Evolutionary conservation across 352 stramenopile species (phyloP).

Genomic region (Phytophthora ramorum): DNA sequence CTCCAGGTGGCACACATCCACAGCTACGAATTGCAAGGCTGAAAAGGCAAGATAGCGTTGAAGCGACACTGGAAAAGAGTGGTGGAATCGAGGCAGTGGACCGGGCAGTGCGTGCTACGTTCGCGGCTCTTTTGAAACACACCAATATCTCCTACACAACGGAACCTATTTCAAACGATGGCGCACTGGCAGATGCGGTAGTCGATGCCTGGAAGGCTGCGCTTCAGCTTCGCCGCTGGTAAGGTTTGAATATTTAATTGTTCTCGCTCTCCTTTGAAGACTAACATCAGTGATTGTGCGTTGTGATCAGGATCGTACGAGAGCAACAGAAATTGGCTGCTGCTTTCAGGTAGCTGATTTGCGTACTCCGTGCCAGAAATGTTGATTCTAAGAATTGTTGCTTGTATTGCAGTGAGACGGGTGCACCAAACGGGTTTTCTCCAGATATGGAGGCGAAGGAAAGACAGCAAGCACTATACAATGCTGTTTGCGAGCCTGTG

Average conservation of each 20-base stretch:
- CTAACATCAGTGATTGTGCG: background rate
- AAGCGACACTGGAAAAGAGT: conserved; percentile 86
- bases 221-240: conserved; percentile 85
- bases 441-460: conserved; percentile 68
- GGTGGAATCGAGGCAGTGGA: conserved; percentile 84
- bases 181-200: conserved; percentile 65
- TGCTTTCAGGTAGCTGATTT: conserved; percentile 47
- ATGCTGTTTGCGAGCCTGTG: conserved; percentile 80
- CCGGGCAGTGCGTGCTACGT: conserved; percentile 77
- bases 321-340: conserved; percentile 88
- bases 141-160: conserved; percentile 79
- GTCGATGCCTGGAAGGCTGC: conserved; percentile 80
- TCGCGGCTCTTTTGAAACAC: conserved; percentile 85
- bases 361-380: background rate
- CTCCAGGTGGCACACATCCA: conserved; percentile 50
- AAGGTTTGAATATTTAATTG: conserved; percentile 7
- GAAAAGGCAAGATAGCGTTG: conserved; percentile 86
- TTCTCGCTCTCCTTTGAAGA: background rate
- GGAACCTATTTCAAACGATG: conserved; percentile 65
- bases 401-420: conserved; percentile 40
- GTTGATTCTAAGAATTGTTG: conserved; percentile 5
- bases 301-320: conserved; percentile 75
- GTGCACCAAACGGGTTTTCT: conserved; percentile 33
- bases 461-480: conserved; percentile 76
- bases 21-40: conserved; percentile 69